A percentile compares a stretch with the other conserved stretches of the same genome.
Evolutionary conservation across 1,284 basidiomycete genomes (phyloP).

Genomic region (Irpex sp.): DNA sequence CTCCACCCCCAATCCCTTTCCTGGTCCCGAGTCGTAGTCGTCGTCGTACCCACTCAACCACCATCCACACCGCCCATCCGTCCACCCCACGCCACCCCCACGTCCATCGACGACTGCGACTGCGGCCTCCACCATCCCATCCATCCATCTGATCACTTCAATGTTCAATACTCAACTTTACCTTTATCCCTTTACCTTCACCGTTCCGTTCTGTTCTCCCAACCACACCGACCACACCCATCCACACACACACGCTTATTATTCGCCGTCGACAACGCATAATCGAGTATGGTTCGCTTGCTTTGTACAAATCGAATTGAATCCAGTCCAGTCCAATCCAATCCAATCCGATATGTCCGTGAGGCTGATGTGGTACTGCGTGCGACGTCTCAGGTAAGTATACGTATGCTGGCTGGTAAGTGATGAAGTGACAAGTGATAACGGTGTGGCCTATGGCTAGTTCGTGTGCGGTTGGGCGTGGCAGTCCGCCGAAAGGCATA

Average conservation of each 20-base stretch:
- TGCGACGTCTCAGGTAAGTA: too few species aligned
- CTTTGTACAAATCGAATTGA: conserved; percentile 6
- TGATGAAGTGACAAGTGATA: neutral
- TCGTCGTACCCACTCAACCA: neutral
- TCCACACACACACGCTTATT: conserved; percentile 2
- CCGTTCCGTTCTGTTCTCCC: conserved; percentile 8
- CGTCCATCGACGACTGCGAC: neutral
- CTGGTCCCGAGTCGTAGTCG: too few species aligned
- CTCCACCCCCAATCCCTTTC: too few species aligned
- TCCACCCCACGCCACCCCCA: neutral
- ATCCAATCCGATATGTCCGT: neutral
- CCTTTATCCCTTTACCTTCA: neutral
- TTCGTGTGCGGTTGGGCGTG: neutral
- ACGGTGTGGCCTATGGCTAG: neutral
- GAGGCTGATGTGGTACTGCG: neutral
- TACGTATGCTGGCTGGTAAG: too few species aligned
- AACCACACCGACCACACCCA: neutral
- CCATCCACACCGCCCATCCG: neutral
- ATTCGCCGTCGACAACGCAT: neutral
- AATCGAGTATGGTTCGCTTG: conserved; percentile 5
- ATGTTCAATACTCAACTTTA: neutral
- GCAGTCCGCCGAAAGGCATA: too few species aligned
- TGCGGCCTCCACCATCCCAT: neutral
- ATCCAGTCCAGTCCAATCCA: too few species aligned
- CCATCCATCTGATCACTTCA: neutral